Base-by-base conservation (phyloP, 164 flowering plant species). In the Warburgia ugandensis region DNA sequence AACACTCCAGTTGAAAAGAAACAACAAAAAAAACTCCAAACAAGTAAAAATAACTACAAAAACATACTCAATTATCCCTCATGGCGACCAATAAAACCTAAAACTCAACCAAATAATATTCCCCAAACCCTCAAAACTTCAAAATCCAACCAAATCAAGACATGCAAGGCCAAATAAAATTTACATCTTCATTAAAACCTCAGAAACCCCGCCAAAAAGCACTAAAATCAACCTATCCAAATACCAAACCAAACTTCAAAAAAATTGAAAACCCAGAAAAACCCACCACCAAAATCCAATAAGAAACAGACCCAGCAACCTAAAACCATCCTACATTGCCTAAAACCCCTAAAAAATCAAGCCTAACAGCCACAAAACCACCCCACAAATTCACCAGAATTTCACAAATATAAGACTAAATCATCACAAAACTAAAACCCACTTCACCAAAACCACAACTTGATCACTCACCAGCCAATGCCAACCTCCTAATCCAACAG, bases 401-500 rank as follows among this genome's bases (percentile, higher is more conserved):
- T 13, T 3, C n/a, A 4, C 26, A 26, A 41, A 49, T 21, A 38
- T 21, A 10, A 46, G 39, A 17, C 35, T 5, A 38, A 47, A 54
- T 14, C 12, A 4, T n/a, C 10, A 31, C 30, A 19, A 52, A 40
- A 48, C 9, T 31, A 29, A 51, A 44, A 35, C 17, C 39, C 58
- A 55, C 8, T 14, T 22, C 13, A 21, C 28, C 3, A 21, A 17
- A 43, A 55, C 42, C 14, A 22, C 23, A 45, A 50, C 52, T 43
- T 41, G 17, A 25, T 31, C 6, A 50, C 62, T 26, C 72, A 90
- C 97, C 91, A 91, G 95, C 98, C 98, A 91, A 76, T 84, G 92
- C 87, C 92, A 84, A 1, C 92, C 92, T 1, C 92, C 92, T 23
- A 84, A 82, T 0, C 85, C 92, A 39, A 84, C 87, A 7, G 87